These are phyloP conservation scores for Mitragyna speciosa DNA, from an alignment of 257 asterid species.

Conservation along the genomic window DNA sequence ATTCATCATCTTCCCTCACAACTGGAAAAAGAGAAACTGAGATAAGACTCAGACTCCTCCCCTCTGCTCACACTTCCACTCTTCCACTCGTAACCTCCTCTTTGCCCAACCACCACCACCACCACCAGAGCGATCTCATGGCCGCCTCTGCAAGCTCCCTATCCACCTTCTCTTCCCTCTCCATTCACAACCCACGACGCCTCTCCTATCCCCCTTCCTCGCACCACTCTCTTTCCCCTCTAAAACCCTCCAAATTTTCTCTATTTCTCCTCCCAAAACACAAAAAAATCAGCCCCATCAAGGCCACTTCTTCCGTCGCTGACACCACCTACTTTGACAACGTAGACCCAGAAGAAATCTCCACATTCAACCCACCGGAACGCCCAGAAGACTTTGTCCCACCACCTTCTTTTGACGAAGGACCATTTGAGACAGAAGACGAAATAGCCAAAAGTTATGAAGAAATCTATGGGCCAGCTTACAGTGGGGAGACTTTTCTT, in stretches of 20 bases:
- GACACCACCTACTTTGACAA: constrained; percentile 48
- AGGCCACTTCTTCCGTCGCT: constrained; percentile 32
- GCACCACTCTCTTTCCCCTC: constrained; percentile 8
- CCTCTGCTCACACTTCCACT: not conserved
- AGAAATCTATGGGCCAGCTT: constrained; percentile 76
- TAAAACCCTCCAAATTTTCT: constrained; percentile 17
- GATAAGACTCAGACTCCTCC: not conserved
- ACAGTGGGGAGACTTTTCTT: constrained; percentile 66
- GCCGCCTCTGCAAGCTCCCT: constrained; percentile 38
- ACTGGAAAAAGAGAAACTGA: not conserved
- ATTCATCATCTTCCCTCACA: not conserved
- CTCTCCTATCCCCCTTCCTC: constrained; percentile 27
- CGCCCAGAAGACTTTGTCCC: constrained; percentile 58
- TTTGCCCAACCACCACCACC: not conserved
- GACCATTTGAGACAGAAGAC: constrained; percentile 68
- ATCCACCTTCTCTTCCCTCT: constrained; percentile 57
- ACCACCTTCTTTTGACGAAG: constrained; percentile 78
- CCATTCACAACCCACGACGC: constrained; percentile 26
- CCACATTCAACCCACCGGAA: constrained; percentile 60
- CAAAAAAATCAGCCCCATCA: constrained; percentile 27
- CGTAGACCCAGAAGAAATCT: constrained; percentile 49
- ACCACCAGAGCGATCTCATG: constrained; percentile 16
- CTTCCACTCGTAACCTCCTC: not conserved
- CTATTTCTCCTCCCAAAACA: constrained; percentile 31
- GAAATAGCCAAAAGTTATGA: constrained; percentile 73